phyloP scores from a whole-genome alignment of 169 alveolate genomes.

The Perkinsus chesapeaki region DNA sequence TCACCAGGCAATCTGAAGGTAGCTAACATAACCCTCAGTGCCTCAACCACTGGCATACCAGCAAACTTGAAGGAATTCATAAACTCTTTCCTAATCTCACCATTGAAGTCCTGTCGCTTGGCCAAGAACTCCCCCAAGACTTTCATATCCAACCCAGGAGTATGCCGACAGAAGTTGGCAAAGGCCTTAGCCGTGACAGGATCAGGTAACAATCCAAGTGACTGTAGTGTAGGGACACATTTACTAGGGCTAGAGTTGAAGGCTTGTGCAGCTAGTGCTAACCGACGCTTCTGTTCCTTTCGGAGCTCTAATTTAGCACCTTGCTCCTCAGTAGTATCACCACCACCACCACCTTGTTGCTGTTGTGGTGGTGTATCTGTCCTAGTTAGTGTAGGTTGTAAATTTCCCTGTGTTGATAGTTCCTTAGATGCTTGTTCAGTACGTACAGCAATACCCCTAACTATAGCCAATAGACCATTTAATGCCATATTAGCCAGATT shows the following conservation, averaged over 20 bases:
- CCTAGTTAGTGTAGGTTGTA: background rate
- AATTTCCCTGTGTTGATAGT: background rate
- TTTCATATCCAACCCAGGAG: background rate
- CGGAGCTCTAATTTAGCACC: background rate
- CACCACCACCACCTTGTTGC: too few species aligned
- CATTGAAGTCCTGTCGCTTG: slow-evolving; percentile 10
- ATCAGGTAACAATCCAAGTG: background rate
- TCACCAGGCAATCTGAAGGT: slow-evolving; percentile 82
- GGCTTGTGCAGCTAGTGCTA: background rate
- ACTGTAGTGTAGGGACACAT: background rate
- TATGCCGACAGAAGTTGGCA: background rate
- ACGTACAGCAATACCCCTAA: background rate
- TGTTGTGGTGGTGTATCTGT: background rate
- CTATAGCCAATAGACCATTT: background rate
- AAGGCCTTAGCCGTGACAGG: slow-evolving; percentile 3
- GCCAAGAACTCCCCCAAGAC: slow-evolving; percentile 9
- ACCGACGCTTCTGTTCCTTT: slow-evolving; percentile 4
- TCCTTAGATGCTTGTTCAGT: background rate
- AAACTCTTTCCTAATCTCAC: slow-evolving; percentile 31
- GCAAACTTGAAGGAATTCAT: slow-evolving; percentile 57
- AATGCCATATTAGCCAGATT: background rate
- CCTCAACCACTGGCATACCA: slow-evolving; percentile 64
- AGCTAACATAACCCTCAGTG: slow-evolving; percentile 61
- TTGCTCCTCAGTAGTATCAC: background rate
- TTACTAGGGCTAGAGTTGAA: slow-evolving; percentile 6